Evolutionary conservation across 2,329 filamentous ascomycete species (phyloP).

Genomic region (Nothomitra cinnamomea): DNA sequence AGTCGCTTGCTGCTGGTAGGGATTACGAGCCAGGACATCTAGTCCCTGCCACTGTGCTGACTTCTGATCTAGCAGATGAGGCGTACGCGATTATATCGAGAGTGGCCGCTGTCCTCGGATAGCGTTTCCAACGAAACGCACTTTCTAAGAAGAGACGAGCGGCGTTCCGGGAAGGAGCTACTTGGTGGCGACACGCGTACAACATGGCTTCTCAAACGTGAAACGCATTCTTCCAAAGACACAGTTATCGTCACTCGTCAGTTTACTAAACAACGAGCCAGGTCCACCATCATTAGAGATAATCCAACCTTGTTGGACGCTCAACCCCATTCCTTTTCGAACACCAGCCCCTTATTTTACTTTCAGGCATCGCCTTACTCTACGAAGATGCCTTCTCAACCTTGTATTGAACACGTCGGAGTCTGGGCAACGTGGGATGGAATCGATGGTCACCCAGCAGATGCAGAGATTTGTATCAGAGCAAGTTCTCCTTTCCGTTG

Average conservation of each 20-base stretch:
- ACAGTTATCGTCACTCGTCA: background rate
- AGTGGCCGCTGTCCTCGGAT: too few relatives aligned
- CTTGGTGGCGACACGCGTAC: background rate
- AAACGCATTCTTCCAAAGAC: background rate
- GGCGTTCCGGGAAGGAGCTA: background rate
- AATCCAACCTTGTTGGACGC: background rate
- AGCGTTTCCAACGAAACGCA: too few relatives aligned
- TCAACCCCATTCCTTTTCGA: background rate
- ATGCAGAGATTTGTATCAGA: background rate
- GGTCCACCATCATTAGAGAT: background rate
- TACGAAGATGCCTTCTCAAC: background rate
- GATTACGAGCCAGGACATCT: too few relatives aligned
- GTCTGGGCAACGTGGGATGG: conserved; percentile 2
- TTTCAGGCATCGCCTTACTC: too few relatives aligned
- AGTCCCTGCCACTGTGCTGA: too few relatives aligned
- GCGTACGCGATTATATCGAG: too few relatives aligned
- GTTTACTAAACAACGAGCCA: background rate
- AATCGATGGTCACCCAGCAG: background rate
- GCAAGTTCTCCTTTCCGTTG: background rate
- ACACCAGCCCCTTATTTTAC: background rate
- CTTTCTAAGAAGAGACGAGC: background rate
- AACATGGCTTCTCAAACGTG: background rate
- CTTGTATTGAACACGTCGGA: background rate
- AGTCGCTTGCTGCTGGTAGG: too few relatives aligned
- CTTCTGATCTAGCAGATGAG: too few relatives aligned